These are phyloP conservation scores for Naematelia aurantialba DNA, from an alignment of 768 basidiomycete genomes.

Conservation along the genomic window DNA sequence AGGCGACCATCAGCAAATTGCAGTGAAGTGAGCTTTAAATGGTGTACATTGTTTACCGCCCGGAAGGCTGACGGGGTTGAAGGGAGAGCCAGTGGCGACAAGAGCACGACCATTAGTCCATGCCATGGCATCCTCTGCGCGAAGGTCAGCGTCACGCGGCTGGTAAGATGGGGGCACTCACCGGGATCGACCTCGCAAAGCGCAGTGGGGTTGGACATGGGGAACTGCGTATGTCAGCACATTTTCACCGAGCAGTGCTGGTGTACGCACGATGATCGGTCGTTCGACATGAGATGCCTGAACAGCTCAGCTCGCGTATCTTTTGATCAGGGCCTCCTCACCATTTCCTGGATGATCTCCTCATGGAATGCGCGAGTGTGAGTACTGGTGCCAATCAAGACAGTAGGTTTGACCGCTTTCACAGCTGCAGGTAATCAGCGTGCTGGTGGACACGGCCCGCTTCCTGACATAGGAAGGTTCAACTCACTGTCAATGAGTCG, in stretches of 20 bases:
- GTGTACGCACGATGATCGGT: conserved; percentile 62
- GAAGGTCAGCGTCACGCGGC: not conserved
- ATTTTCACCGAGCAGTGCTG: not conserved
- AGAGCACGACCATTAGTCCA: conserved; percentile 80
- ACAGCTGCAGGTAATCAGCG: conserved; percentile 53
- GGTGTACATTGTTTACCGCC: conserved; percentile 60
- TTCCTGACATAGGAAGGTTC: too few relatives aligned
- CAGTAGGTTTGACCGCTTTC: conserved; percentile 70
- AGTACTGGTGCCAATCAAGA: conserved; percentile 80
- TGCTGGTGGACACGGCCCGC: not conserved
- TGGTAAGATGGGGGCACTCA: conserved; percentile 3
- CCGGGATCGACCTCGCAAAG: conserved; percentile 60
- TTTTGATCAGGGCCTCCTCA: conserved; percentile 4
- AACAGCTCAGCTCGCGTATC: not conserved
- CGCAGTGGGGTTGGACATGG: conserved; percentile 72
- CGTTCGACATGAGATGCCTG: conserved; percentile 58
- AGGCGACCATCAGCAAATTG: not conserved
- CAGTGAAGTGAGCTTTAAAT: too few relatives aligned
- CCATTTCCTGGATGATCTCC: conserved; percentile 55
- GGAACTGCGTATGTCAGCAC: conserved; percentile 34
- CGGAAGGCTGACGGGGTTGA: conserved; percentile 66
- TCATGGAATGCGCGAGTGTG: conserved; percentile 61
- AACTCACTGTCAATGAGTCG: conserved; percentile 54
- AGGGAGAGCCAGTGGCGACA: conserved; percentile 79
- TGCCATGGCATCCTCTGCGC: conserved; percentile 28